Evolutionary conservation across 192 early-diverging fungal species (phyloP).

Genomic region (Obelidium mucronatum): DNA sequence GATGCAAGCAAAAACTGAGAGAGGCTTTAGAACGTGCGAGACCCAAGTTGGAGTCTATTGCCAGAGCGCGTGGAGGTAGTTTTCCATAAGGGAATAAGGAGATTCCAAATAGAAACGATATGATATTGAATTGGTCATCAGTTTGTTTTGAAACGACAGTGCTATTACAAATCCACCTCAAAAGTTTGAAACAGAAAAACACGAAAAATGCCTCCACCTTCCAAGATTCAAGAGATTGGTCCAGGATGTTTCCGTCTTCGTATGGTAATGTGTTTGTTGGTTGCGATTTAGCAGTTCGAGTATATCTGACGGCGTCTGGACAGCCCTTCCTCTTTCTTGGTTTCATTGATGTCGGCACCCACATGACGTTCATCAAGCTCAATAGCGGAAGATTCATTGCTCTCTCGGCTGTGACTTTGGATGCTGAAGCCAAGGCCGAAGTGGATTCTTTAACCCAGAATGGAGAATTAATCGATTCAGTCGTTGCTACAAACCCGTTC

Average conservation of each 20-base stretch:
- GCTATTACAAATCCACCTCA: too few species aligned
- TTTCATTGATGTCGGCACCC: slow-evolving; percentile 33
- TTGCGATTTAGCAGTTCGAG: too few species aligned
- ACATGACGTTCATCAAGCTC: slow-evolving; percentile 33
- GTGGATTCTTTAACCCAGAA: slow-evolving; percentile 22
- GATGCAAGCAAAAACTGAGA: slow-evolving; percentile 1
- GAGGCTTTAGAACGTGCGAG: background rate
- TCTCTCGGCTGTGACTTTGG: slow-evolving; percentile 25
- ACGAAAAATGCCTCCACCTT: background rate
- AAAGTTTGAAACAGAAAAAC: too few species aligned
- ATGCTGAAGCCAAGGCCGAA: slow-evolving; percentile 20
- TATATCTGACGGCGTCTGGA: too few species aligned
- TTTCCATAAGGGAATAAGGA: too few species aligned
- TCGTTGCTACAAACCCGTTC: slow-evolving; percentile 37
- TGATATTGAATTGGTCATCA: too few species aligned
- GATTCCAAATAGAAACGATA: too few species aligned
- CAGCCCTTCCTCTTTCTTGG: slow-evolving; percentile 28
- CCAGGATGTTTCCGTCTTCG: background rate
- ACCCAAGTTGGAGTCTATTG: background rate
- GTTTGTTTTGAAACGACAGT: too few species aligned
- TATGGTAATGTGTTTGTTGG: too few species aligned
- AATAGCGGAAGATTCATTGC: slow-evolving; percentile 12
- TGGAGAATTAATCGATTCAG: slow-evolving; percentile 32
- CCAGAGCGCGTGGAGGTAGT: background rate
- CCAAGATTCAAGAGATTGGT: background rate